Base-by-base conservation (phyloP, 305 asterid genomes). In the Fraxinus albicans region DNA sequence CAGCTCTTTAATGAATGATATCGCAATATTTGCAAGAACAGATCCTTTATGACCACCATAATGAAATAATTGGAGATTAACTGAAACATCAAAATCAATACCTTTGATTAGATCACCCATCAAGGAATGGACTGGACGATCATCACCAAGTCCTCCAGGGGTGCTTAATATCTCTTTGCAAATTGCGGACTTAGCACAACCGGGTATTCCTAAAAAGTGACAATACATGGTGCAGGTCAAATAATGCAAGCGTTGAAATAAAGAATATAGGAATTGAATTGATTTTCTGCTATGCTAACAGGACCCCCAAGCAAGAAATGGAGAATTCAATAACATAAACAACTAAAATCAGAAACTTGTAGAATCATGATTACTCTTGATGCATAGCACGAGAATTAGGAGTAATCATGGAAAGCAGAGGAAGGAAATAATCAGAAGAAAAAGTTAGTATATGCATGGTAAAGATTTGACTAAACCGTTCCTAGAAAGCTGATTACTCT, bases 71-170 rank as follows among this genome's bases (percentile, higher is more conserved):
- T 78, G 84, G 77, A 83, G 65, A 73, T 23, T 38, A 34, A 3
- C 8, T 35, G 73, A 67, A 69, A 44, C 79, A 76, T 63, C 33
- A 58, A 85, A 77, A 74, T 73, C 74, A 47, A 44, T 85, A 96
- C 99, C 99, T 93, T 96, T 94, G 83, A 96, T 81, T 85, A 96
- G 96, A 90, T 96, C 99, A 84, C 99, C 99, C 99, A 96, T 96
- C 89, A 96, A 85, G 90, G 94, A 91, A 77, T 85, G 91, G 86
- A 94, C 88, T 77, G 97, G 99, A 77, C 99, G 97, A 83, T 94
- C 97, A 88, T 94, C 98, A 79, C 91, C 98, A 85, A 96, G 96
- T 82, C 87, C 90, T 70, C 92, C 95, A 78, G 91, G 91, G 86
- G 92, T 81, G 84, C 69, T 87, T 86, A 91, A 53, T 85, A 96